Evolutionary conservation across 2,329 filamentous ascomycete species (phyloP).

Genomic region (Teratosphaeria gauchensis): DNA sequence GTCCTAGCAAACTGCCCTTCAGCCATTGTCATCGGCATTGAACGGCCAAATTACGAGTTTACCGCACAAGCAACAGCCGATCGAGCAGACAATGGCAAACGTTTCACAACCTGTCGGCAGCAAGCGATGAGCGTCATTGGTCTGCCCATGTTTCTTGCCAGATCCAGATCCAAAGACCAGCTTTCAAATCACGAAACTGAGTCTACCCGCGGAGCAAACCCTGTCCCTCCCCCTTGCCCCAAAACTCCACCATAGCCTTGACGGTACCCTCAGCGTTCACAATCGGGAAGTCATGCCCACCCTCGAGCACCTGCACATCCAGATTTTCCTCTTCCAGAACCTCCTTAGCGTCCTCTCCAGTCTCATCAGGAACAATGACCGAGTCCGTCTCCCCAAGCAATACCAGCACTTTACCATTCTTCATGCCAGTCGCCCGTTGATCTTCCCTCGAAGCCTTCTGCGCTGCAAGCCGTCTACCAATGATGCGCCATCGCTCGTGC

Average conservation of each 20-base stretch:
- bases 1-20: neutral
- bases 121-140: neutral
- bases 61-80: neutral
- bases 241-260: slow-evolving; percentile 38
- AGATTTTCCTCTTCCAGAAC: slow-evolving; percentile 51
- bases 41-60: neutral
- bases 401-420: slow-evolving; percentile 49
- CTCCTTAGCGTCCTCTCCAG: slow-evolving; percentile 49
- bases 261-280: slow-evolving; percentile 51
- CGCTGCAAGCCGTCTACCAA: slow-evolving; percentile 42
- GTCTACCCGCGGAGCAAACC: neutral
- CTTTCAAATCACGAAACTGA: neutral
- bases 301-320: slow-evolving; percentile 47
- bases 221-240: slow-evolving; percentile 13
- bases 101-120: neutral
- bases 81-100: neutral
- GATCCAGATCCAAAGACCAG: neutral
- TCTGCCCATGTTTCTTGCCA: neutral
- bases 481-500: slow-evolving; percentile 50
- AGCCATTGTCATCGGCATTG: neutral
- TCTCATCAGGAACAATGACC: slow-evolving; percentile 57
- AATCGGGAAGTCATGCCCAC: slow-evolving; percentile 62
- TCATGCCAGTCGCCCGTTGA: slow-evolving; percentile 24
- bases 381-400: slow-evolving; percentile 58
- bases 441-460: slow-evolving; percentile 26